Conservation (phyloP, 768 basidiomycete species). For the Amanita inopinata region DNA sequence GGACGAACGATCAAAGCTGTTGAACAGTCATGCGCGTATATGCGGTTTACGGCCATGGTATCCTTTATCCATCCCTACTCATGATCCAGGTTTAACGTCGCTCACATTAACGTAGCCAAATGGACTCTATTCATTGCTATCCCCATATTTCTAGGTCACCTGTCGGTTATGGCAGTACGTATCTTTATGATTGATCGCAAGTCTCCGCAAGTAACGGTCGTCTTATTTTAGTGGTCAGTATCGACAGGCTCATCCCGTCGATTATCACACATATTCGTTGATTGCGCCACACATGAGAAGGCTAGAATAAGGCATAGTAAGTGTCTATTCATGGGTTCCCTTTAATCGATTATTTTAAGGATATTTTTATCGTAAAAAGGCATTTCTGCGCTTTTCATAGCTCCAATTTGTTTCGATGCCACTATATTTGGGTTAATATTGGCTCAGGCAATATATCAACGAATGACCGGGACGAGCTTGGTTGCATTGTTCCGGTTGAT, state of each 20-base stretch:
- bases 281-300: background rate
- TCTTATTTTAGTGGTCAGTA: background rate
- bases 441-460: background rate
- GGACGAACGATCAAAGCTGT: background rate
- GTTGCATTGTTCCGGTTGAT: background rate
- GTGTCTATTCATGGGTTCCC: background rate
- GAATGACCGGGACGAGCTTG: background rate
- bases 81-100: background rate
- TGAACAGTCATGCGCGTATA: background rate
- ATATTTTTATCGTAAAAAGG: background rate
- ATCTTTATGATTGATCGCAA: background rate
- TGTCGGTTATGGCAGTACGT: slow-evolving; percentile 6
- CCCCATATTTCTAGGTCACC: slow-evolving; percentile 1
- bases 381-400: background rate
- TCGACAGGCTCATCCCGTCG: no score
- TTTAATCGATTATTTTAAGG: background rate
- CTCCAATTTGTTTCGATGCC: background rate
- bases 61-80: background rate
- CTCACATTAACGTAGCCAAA: background rate
- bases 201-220: no score
- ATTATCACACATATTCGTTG: background rate
- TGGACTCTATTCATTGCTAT: background rate
- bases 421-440: background rate
- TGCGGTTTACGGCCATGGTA: background rate
- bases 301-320: background rate